Evolutionary conservation across 257 asterid genomes (phyloP), one percentile per base, ranked within the genome.

Genomic region (Solanum infundibuliforme): DNA sequence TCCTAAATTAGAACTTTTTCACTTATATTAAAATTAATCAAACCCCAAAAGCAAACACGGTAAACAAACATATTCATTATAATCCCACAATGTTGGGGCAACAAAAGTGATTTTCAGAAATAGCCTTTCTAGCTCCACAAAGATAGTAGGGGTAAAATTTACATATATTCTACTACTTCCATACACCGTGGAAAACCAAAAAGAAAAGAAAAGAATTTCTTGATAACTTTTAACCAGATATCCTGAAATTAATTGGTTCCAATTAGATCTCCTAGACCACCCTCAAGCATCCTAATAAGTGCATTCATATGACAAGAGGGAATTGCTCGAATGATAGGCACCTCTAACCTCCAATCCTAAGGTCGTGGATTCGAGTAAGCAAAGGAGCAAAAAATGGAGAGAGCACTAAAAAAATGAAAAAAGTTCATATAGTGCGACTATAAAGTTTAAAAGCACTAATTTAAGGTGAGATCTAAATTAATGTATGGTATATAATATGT

Each of bases 401-500:
- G 65, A 55, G 25, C 66, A 20, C 66, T 23, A 7, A 58, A 21
- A 21, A 23, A 20, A 31, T 18, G 5, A 55, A 20, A 21, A 55
- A 55, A 18, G 66, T 72, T 72, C 7, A 66, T 12, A 66, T 12
- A 25, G 8, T 25, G 71, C 71, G 8, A 72, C 39, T 18, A 16
- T 72, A 23, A 66, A 69, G 38, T 69, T 69, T 7, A 29, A 69
- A 72, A 32, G 41, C 71, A 58, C 84, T 83, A 71, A 84, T 46
- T 38, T 83, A 76, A 60, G 88, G 92, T 90, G 91, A 81, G 90
- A 91, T 90, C 90, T 86, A 88, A 91, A 92, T 88, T 76, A 90
- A 90, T 86, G 89, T 92, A 88, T 87, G 85, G 87, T 87, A 89
- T 91, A 92, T 90, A 90, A 91, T 94, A 95, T 94, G 94, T 94